Conservation (phyloP, 495 filamentous ascomycete genomes). For the Aspergillus kassunensis region DNA sequence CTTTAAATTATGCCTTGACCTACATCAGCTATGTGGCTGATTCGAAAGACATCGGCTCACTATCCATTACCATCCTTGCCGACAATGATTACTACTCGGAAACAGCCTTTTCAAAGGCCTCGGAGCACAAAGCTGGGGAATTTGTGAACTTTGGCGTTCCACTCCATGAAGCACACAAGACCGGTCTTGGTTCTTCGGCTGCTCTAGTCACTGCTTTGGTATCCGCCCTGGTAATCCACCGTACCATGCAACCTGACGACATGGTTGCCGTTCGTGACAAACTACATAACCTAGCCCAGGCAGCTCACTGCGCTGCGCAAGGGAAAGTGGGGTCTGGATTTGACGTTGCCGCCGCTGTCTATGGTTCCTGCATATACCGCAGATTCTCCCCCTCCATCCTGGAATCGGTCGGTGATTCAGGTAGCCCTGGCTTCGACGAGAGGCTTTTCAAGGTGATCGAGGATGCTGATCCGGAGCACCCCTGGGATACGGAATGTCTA, state of each 20-base stretch:
- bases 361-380: slow-evolving; percentile 83
- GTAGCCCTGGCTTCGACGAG: slow-evolving; percentile 59
- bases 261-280: slow-evolving; percentile 51
- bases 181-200: slow-evolving; percentile 91
- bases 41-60: slow-evolving; percentile 56
- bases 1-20: slow-evolving; percentile 80
- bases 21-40: slow-evolving; percentile 60
- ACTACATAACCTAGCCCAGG: slow-evolving; percentile 90
- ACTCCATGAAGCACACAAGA: slow-evolving; percentile 82
- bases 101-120: slow-evolving; percentile 38
- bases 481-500: slow-evolving; percentile 75
- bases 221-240: slow-evolving; percentile 67
- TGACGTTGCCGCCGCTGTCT: slow-evolving; percentile 91
- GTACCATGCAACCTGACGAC: slow-evolving; percentile 64
- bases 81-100: slow-evolving; percentile 97
- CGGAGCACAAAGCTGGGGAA: slow-evolving; percentile 21
- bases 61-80: slow-evolving; percentile 81
- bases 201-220: slow-evolving; percentile 91
- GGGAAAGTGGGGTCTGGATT: slow-evolving; percentile 96
- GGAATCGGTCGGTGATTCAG: slow-evolving; percentile 57
- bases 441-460: slow-evolving; percentile 63
- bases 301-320: slow-evolving; percentile 91
- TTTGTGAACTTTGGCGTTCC: slow-evolving; percentile 78
- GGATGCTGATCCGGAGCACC: slow-evolving; percentile 38
- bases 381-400: slow-evolving; percentile 84